Base-by-base conservation (phyloP, 2,329 filamentous ascomycete genomes). In the Apiospora kogelbergensis region DNA sequence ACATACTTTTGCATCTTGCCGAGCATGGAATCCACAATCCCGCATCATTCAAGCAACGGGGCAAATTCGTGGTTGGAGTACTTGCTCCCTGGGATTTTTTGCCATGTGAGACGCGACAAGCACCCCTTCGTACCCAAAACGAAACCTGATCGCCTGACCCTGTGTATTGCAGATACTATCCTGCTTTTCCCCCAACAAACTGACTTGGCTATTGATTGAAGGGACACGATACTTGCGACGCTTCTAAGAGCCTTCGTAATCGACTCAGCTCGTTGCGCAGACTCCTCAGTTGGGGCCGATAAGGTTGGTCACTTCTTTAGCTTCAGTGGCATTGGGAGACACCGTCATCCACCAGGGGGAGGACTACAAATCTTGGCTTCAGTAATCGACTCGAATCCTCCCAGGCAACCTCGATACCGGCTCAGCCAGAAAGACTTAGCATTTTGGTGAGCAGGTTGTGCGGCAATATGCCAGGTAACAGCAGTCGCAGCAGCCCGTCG, bases 401-500 rank as follows among this genome's bases (percentile, higher is more conserved):
- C n/a, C 30, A 15, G 17, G 37, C 53, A n/a, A 60, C 26, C 6
- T 37, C 30, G 53, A 33, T 60, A 37, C 48, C 24, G 6, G 30
- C 48, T 6, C 13, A 11, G 48, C n/a, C 20, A 60, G 53, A 37
- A 17, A 60, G 3, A 33, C 4, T n/a, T 60, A 3, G 30, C 1
- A 30, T 6, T 37, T 20, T 17, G 20, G 53, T 7, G 53, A n/a
- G 53, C 53, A 60, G 33, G 2, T 33, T 48, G 63, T 66, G 48
- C 40, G 63, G 33, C 10, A 67, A 48, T 40, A 70, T 68, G 69
- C 63, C 66, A 37, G 67, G 68, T 57, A 45, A 20, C 30, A 30
- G 17, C 22, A 44, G 20, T 44, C 64, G 68, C 63, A 66, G 30
- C 65, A 66, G 65, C 44, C 65, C 65, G 65, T 11, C 69, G 41